phyloP scores from a whole-genome alignment of 2,329 filamentous ascomycete species.

The Cladosporium austrohemisphaericum region DNA sequence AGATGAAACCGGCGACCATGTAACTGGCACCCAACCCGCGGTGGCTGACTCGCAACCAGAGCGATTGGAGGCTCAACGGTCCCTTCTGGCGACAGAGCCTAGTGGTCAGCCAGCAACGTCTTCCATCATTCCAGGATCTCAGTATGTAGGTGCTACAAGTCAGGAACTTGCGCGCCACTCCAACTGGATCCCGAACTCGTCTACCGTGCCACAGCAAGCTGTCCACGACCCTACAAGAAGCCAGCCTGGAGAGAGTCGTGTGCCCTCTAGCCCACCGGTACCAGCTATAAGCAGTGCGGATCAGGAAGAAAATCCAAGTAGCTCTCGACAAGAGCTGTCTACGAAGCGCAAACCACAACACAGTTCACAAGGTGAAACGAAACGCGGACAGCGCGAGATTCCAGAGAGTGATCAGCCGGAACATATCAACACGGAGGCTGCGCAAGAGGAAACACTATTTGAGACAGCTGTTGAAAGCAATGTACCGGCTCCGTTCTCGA shows the following conservation, averaged over 20 bases:
- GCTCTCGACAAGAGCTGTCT: neutral
- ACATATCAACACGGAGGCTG: neutral
- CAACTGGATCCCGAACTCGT: neutral
- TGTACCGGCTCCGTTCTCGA: constrained; percentile 27
- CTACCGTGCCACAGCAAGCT: constrained; percentile 1
- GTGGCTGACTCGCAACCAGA: constrained; percentile 47
- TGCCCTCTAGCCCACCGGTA: constrained; percentile 12
- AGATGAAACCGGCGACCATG: neutral
- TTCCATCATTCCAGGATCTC: constrained; percentile 34
- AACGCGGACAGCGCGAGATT: constrained; percentile 20
- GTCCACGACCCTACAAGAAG: neutral
- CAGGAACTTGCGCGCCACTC: constrained; percentile 20
- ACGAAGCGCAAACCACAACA: neutral
- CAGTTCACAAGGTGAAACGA: neutral
- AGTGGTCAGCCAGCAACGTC: constrained; percentile 30
- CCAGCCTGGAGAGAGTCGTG: neutral
- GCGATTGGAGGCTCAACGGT: constrained; percentile 26
- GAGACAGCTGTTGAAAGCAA: constrained; percentile 17
- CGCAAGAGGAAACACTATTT: constrained; percentile 2
- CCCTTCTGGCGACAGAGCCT: constrained; percentile 28
- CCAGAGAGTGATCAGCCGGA: constrained; percentile 30
- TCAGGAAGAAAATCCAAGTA: neutral
- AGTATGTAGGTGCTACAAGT: constrained; percentile 31
- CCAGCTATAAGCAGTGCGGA: neutral
- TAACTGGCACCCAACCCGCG: constrained; percentile 22